Evolutionary conservation across 2,329 filamentous ascomycete genomes (phyloP).

Genomic region (Zymoseptoria passerinii): DNA sequence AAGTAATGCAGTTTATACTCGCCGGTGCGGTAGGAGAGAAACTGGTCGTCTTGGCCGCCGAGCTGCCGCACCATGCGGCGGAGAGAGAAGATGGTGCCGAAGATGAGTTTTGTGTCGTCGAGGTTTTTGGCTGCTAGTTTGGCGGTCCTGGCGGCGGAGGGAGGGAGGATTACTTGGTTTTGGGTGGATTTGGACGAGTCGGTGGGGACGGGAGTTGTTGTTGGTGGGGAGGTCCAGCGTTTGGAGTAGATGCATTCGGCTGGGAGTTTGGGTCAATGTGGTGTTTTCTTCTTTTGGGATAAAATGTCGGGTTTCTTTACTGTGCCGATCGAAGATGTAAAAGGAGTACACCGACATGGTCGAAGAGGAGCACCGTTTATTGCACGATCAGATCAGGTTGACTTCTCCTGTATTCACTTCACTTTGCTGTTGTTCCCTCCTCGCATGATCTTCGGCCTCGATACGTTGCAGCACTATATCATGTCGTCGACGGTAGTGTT

Average conservation of each 20-base stretch:
- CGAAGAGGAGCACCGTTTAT: neutral
- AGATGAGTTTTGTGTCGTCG: constrained; percentile 94
- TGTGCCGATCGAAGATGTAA: constrained; percentile 98
- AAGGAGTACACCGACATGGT: constrained; percentile 91
- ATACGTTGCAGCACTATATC: neutral
- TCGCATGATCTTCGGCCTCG: neutral
- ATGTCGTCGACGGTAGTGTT: neutral
- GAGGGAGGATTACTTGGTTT: constrained; percentile 1
- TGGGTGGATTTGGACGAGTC: constrained; percentile 7
- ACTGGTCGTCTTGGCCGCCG: constrained; percentile 82
- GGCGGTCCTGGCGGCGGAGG: constrained; percentile 1
- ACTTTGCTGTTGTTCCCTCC: neutral
- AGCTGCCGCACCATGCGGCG: constrained; percentile 96
- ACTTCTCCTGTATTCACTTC: neutral
- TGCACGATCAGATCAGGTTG: too few relatives aligned
- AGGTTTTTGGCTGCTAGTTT: constrained; percentile 30
- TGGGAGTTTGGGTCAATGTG: constrained; percentile 33
- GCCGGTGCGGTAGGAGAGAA: constrained; percentile 84
- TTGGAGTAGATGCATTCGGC: constrained; percentile 96
- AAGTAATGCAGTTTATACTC: constrained; percentile 99
- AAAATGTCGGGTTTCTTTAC: constrained; percentile 47
- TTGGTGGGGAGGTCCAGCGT: constrained; percentile 54
- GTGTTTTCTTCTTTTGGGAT: neutral
- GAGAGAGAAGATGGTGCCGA: constrained; percentile 91
- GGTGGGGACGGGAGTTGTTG: constrained; percentile 7